Conservation (phyloP, 2,329 filamentous ascomycete genomes). For the Sclerotinia nivalis region DNA sequence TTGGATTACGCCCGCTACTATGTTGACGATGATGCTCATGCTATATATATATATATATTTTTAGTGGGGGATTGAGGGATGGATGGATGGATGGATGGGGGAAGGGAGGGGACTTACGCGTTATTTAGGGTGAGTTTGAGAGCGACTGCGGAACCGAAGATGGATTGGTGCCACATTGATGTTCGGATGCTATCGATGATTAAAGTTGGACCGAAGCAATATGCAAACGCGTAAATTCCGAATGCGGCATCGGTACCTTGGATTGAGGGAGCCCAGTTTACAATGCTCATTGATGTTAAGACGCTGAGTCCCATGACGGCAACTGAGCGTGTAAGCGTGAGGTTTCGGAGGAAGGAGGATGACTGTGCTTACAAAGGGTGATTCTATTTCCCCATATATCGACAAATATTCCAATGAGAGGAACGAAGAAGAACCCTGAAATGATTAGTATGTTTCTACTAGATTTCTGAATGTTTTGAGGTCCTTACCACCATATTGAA, state of each 20-base stretch:
- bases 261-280: slow-evolving; percentile 52
- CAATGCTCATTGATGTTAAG: slow-evolving; percentile 54
- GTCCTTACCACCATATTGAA: slow-evolving; percentile 51
- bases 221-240: slow-evolving; percentile 59
- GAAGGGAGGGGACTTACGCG: slow-evolving; percentile 37
- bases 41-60: no score
- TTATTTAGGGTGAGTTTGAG: slow-evolving; percentile 65
- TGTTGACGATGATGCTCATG: slow-evolving; percentile 61
- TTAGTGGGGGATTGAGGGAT: no score
- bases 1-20: slow-evolving; percentile 59
- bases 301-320: slow-evolving; percentile 51
- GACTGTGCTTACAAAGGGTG: slow-evolving; percentile 43
- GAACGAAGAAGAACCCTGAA: slow-evolving; percentile 57
- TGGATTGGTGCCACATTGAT: slow-evolving; percentile 58
- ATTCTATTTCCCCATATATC: slow-evolving; percentile 57
- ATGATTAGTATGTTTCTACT: not conserved
- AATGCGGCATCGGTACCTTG: slow-evolving; percentile 59
- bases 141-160: slow-evolving; percentile 61
- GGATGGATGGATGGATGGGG: no score
- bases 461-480: not conserved
- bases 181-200: slow-evolving; percentile 64
- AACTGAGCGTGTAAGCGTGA: slow-evolving; percentile 33
- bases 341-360: not conserved
- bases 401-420: slow-evolving; percentile 47
- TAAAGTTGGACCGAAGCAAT: slow-evolving; percentile 55